Evolutionary conservation across 148 eudicot genomes (phyloP).

Genomic region (Polygonum maritimum): DNA sequence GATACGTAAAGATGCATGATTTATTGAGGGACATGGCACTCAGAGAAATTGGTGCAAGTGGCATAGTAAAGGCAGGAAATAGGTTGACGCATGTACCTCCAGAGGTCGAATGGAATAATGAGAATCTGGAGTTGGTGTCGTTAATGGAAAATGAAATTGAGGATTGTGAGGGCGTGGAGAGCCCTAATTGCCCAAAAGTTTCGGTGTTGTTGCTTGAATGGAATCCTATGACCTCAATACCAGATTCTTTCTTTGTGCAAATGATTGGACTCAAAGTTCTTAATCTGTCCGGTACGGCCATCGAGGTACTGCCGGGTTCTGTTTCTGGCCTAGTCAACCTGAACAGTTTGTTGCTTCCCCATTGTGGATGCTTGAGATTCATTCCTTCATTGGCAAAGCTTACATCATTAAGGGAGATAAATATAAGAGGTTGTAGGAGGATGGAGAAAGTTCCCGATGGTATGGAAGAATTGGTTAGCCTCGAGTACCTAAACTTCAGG

Average conservation of each 20-base stretch:
- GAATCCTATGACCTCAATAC: not conserved
- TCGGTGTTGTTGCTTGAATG: conserved; percentile 6
- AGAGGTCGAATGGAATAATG: no score
- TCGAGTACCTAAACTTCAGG: not conserved
- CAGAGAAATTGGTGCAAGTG: conserved; percentile 1
- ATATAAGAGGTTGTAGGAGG: not conserved
- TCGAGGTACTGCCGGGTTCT: conserved; percentile 9
- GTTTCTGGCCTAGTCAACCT: conserved; percentile 12
- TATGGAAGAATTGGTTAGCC: not conserved
- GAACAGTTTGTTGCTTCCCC: not conserved
- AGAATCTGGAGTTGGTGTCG: conserved; percentile 11
- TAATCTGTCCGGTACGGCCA: not conserved
- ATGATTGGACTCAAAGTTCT: conserved; percentile 7
- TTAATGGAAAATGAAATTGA: conserved; percentile 1
- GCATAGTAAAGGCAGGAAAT: not conserved
- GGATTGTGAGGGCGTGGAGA: not conserved
- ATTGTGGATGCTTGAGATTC: not conserved
- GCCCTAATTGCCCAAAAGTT: not conserved
- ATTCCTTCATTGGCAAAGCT: conserved; percentile 11
- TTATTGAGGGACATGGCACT: conserved; percentile 22
- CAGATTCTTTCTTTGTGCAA: conserved; percentile 11
- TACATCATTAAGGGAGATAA: conserved; percentile 2
- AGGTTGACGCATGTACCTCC: no score
- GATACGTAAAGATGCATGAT: conserved; percentile 27
- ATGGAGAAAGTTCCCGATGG: not conserved